Percentiles rank a stretch among this genome's conserved stretches.
These are phyloP conservation scores for Ophidiomyces ophidiicola DNA, from an alignment of 2,329 filamentous ascomycete genomes.

Conservation along the genomic window DNA sequence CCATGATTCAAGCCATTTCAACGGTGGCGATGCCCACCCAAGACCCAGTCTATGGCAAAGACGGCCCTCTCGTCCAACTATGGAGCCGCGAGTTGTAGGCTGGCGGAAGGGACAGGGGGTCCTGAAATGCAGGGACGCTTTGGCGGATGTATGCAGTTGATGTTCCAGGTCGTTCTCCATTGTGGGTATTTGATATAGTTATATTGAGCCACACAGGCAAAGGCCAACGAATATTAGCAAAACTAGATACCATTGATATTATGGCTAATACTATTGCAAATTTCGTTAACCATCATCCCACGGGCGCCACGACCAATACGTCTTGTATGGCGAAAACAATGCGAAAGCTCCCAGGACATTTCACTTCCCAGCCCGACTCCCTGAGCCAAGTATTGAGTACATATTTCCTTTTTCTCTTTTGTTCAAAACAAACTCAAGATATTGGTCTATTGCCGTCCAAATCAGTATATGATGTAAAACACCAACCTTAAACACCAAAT, in stretches of 20 bases:
- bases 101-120: not conserved
- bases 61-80: conserved; percentile 16
- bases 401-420: not conserved
- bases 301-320: no score
- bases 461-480: not conserved
- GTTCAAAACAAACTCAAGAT: conserved; percentile 1
- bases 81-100: conserved; percentile 15
- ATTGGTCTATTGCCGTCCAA: conserved; percentile 6
- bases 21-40: conserved; percentile 16
- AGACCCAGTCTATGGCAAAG: conserved; percentile 18
- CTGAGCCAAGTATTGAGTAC: conserved; percentile 2
- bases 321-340: no score
- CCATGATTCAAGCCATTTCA: conserved; percentile 13
- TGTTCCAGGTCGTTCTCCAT: no score
- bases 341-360: no score
- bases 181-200: no score
- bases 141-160: no score
- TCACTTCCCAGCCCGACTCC: not conserved
- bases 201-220: no score
- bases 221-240: no score
- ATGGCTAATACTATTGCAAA: no score
- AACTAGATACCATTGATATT: no score
- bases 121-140: no score
- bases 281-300: no score
- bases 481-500: not conserved